Evolutionary conservation across 768 basidiomycete species (phyloP), one percentile per base, ranked within the genome.

Genomic region (Sporobolomyces roseus): DNA sequence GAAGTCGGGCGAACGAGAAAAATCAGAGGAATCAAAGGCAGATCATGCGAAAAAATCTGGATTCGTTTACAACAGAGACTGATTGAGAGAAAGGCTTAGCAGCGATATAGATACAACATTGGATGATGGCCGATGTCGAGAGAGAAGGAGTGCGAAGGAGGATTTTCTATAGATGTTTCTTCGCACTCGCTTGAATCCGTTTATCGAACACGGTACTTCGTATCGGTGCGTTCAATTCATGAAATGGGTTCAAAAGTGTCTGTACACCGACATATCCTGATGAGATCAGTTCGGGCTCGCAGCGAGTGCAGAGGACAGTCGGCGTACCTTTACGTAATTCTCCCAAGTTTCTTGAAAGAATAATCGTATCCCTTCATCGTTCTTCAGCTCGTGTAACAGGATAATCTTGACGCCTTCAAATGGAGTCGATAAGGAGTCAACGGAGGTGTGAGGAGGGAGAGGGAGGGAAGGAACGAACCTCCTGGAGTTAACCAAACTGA

Each of bases 331-430:
- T 54, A 94, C 85, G 80, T 94, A 98, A 74, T 89, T 76, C 83
- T 99, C 96, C 94, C 96, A 99, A 33, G 94, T 87, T 13, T 98
- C 96, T 75, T 85, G 85, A 76, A 99, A 89, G 82, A 99, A 99
- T 62, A 83, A 79, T 60, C 88, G 85, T 78, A 98, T 97, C 7
- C 94, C 93, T 56, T 98, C 96, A 80, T 99, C 94, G 80, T 96
- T 97, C 83, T 91, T 94, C 12, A 83, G 83, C 79, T 98, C 96
- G 79, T 98, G 96, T 65, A 99, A 81, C 64, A 99, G 81, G 60
- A 99, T 82, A 78, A 99, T 90, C 79, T 97, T 98, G 81, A 91
- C 90, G 78, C 93, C 96, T 98, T 51, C 25, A 71, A 56, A 53
- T 29, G 45, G 1, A 6, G 27, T 30, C 17, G 9, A 59, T 2